These are phyloP conservation scores for Phytophthora syringae DNA, from an alignment of 352 stramenopile genomes.

Conservation along the genomic window DNA sequence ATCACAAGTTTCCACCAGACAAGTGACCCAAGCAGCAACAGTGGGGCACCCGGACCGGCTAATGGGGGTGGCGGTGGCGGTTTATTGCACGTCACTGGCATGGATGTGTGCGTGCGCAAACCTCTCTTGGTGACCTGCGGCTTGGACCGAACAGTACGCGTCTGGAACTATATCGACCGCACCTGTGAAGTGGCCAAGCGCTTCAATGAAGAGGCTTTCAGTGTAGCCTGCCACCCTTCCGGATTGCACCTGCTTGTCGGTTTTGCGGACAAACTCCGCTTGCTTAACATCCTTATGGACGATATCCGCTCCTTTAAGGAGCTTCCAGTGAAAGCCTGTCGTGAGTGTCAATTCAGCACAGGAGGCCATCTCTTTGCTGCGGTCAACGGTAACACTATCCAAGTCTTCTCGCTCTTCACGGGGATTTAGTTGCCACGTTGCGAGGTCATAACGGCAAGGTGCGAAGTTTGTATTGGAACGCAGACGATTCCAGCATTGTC, in stretches of 20 bases:
- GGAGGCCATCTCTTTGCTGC: conserved; percentile 94
- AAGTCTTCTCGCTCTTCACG: conserved; percentile 93
- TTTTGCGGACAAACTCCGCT: conserved; percentile 91
- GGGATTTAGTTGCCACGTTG: conserved; percentile 90
- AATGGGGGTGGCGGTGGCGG: conserved; percentile 31
- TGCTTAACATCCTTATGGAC: conserved; percentile 94
- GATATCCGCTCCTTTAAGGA: conserved; percentile 89
- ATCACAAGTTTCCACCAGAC: conserved; percentile 77
- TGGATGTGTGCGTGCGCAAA: conserved; percentile 94
- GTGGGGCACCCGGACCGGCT: conserved; percentile 15
- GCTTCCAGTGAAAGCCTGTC: conserved; percentile 83
- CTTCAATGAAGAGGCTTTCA: conserved; percentile 91
- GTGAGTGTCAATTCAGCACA: conserved; percentile 84
- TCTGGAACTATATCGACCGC: conserved; percentile 95
- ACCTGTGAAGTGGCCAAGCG: conserved; percentile 86
- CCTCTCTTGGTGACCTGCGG: conserved; percentile 91
- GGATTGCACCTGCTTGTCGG: conserved; percentile 90
- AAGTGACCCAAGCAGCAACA: conserved; percentile 42
- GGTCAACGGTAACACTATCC: conserved; percentile 93
- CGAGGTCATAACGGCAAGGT: conserved; percentile 95
- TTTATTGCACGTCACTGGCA: conserved; percentile 74
- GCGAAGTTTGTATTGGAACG: conserved; percentile 86
- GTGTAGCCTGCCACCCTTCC: conserved; percentile 90
- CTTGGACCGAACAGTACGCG: conserved; percentile 87
- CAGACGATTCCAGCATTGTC: conserved; percentile 88